Percentiles rank a stretch among this genome's conserved stretches.
phyloP scores from a whole-genome alignment of 257 asterid genomes.

The Lithospermum erythrorhizon region DNA sequence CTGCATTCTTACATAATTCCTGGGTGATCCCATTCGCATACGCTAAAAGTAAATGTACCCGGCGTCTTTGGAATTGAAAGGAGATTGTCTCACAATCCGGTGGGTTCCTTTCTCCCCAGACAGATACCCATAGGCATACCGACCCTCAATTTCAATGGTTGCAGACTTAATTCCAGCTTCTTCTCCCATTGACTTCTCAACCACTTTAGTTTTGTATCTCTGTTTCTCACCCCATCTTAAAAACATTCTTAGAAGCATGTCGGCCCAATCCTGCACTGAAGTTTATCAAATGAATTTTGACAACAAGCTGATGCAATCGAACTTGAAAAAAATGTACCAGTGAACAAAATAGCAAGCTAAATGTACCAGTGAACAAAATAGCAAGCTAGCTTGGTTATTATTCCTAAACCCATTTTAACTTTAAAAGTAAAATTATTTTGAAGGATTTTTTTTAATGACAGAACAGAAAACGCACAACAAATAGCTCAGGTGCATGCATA shows the following conservation, averaged over 20 bases:
- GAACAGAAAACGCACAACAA: too few relatives aligned
- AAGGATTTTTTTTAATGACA: too few relatives aligned
- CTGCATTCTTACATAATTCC: too few relatives aligned
- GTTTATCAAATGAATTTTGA: slow-evolving; percentile 46
- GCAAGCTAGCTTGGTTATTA: too few relatives aligned
- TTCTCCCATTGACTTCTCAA: slow-evolving; percentile 87
- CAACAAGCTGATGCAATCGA: slow-evolving; percentile 14
- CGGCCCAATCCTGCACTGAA: slow-evolving; percentile 99
- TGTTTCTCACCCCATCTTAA: slow-evolving; percentile 96
- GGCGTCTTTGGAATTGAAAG: slow-evolving; percentile 98
- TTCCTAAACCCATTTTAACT: too few relatives aligned
- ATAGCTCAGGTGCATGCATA: too few relatives aligned
- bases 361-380: too few relatives aligned
- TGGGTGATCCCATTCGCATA: too few relatives aligned
- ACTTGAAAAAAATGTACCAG: background rate
- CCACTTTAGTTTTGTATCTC: slow-evolving; percentile 67
- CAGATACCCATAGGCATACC: slow-evolving; percentile 81
- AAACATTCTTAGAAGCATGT: slow-evolving; percentile 99
- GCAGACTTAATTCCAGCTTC: slow-evolving; percentile 98
- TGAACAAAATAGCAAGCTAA: too few relatives aligned
- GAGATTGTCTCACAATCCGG: slow-evolving; percentile 88
- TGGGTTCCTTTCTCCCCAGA: slow-evolving; percentile 99
- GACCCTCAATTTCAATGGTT: slow-evolving; percentile 76
- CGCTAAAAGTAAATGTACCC: too few relatives aligned
- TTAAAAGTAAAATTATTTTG: too few relatives aligned